Conservation (phyloP, 2,329 filamentous ascomycete genomes). For the Chrysoporthe cubensis region DNA sequence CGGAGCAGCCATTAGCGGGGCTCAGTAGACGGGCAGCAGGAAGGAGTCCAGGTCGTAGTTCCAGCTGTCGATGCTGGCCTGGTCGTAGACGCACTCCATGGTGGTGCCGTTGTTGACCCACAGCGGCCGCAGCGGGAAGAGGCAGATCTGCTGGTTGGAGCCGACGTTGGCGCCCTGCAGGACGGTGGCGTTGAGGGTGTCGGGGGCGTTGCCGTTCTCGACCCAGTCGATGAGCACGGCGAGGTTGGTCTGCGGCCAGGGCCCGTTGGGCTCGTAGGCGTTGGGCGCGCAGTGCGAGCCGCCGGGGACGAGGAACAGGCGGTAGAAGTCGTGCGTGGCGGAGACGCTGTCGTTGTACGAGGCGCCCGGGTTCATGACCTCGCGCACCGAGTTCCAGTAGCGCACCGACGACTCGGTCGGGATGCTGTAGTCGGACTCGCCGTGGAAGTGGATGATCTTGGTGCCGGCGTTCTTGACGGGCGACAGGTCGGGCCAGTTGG, state of each 20-base stretch:
- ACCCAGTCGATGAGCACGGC: constrained; percentile 50
- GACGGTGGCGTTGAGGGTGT: constrained; percentile 41
- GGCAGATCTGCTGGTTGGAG: constrained; percentile 44
- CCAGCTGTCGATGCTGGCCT: constrained; percentile 28
- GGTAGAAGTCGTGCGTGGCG: constrained; percentile 52
- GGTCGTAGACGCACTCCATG: constrained; percentile 28
- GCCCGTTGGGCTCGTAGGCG: constrained; percentile 45
- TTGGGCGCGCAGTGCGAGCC: constrained; percentile 53
- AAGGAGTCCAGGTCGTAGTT: constrained; percentile 27
- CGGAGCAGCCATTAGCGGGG: not conserved
- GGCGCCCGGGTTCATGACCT: constrained; percentile 44
- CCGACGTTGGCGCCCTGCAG: constrained; percentile 37
- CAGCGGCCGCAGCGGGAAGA: constrained; percentile 47
- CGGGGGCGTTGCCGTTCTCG: constrained; percentile 50
- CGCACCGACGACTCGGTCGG: constrained; percentile 50
- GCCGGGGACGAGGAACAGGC: constrained; percentile 47
- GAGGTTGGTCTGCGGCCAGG: constrained; percentile 39
- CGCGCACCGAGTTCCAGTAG: constrained; percentile 48
- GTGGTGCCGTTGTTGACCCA: constrained; percentile 40
- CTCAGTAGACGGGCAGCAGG: constrained; percentile 27
- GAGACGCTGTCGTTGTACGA: constrained; percentile 42
- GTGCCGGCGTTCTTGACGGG: constrained; percentile 48
- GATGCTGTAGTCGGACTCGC: constrained; percentile 53
- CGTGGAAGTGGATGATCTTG: constrained; percentile 57
- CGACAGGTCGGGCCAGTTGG: constrained; percentile 51